Conservation (phyloP, 2,329 filamentous ascomycete genomes). For the Pyrenophora teres region DNA sequence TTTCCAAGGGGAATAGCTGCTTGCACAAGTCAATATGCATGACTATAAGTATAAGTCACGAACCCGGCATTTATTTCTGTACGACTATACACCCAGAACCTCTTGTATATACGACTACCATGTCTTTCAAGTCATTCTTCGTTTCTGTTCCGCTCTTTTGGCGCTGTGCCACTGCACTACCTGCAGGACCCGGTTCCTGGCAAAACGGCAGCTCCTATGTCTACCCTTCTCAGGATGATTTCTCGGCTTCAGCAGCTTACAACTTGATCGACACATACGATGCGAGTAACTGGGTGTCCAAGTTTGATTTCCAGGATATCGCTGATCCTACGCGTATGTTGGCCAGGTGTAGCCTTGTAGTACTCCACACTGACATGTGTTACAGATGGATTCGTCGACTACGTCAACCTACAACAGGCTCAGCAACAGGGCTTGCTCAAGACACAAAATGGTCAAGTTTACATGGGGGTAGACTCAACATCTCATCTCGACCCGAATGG, state of each 20-base stretch:
- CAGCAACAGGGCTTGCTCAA: slow-evolving; percentile 40
- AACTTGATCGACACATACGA: slow-evolving; percentile 44
- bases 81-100: slow-evolving; percentile 7
- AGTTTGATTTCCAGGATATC: slow-evolving; percentile 45
- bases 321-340: slow-evolving; percentile 42
- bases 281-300: slow-evolving; percentile 46
- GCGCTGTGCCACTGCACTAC: slow-evolving; percentile 24
- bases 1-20: slow-evolving; percentile 3
- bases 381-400: slow-evolving; percentile 47
- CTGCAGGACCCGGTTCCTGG: slow-evolving; percentile 31
- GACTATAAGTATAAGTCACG: slow-evolving; percentile 17
- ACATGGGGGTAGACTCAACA: slow-evolving; percentile 47
- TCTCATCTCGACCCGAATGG: slow-evolving; percentile 40
- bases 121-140: slow-evolving; percentile 23
- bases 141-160: slow-evolving; percentile 27
- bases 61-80: slow-evolving; percentile 5
- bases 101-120: slow-evolving; percentile 9
- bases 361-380: background rate
- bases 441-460: slow-evolving; percentile 42
- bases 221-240: slow-evolving; percentile 12
- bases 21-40: slow-evolving; percentile 1
- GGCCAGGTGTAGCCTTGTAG: background rate
- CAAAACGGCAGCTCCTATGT: slow-evolving; percentile 25
- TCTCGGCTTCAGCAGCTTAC: slow-evolving; percentile 27
- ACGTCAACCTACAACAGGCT: slow-evolving; percentile 41